Evolutionary conservation across 768 basidiomycete species (phyloP).

Genomic region (Leccinum broughii): DNA sequence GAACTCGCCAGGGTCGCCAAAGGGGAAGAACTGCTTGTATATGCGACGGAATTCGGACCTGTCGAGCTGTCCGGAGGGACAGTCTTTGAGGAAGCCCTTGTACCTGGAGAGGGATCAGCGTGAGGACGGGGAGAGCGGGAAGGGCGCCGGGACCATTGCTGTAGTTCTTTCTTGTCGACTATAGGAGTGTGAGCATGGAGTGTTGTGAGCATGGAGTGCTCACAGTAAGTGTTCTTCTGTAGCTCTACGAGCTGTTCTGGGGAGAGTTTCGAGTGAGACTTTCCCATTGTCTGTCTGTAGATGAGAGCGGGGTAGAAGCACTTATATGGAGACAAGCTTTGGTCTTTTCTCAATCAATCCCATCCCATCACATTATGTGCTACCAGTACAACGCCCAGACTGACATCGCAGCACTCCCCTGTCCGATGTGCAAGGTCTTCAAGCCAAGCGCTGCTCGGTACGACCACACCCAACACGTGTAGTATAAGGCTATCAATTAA

Average conservation of each 20-base stretch:
- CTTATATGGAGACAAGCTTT: conserved; percentile 21
- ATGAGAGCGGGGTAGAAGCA: conserved; percentile 13
- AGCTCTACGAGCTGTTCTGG: conserved; percentile 92
- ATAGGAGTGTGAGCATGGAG: conserved; percentile 17
- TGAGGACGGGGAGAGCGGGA: conserved; percentile 1
- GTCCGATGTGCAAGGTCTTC: conserved; percentile 87
- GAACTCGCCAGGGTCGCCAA: conserved; percentile 95
- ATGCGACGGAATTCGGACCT: conserved; percentile 95
- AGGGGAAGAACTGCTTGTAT: conserved; percentile 99
- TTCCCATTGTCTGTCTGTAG: conserved; percentile 73
- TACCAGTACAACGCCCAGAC: conserved; percentile 63
- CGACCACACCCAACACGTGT: conserved; percentile 14
- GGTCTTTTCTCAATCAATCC: not conserved
- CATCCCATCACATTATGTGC: conserved; percentile 56
- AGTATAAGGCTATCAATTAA: too few relatives aligned
- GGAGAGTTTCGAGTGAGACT: conserved; percentile 93
- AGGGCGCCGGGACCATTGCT: conserved; percentile 70
- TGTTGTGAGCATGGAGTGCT: conserved; percentile 24
- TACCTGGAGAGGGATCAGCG: conserved; percentile 58
- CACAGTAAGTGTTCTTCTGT: conserved; percentile 98
- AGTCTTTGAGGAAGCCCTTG: conserved; percentile 99
- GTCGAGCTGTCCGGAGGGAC: conserved; percentile 95
- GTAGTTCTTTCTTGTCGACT: conserved; percentile 97
- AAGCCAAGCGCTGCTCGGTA: conserved; percentile 56
- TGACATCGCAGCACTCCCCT: conserved; percentile 66